Percentiles rank a stretch among this genome's conserved stretches.
Conservation (phyloP, 2,329 filamentous ascomycete species). For the Trichophyton schoenleinii region DNA sequence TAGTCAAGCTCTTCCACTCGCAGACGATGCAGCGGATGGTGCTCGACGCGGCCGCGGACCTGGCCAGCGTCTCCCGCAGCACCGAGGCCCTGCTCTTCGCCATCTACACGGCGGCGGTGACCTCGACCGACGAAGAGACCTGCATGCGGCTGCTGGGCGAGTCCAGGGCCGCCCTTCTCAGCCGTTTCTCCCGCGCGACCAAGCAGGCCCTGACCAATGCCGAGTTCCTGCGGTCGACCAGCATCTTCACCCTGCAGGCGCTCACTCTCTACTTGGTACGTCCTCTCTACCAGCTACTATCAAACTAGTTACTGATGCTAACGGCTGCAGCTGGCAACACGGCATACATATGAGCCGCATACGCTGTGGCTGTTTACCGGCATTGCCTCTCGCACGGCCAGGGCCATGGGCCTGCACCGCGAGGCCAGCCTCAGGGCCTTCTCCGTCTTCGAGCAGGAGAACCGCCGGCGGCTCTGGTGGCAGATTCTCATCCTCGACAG, state of each 20-base stretch:
- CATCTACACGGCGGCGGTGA: slow-evolving; percentile 45
- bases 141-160: slow-evolving; percentile 20
- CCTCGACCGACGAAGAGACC: slow-evolving; percentile 32
- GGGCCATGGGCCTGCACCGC: slow-evolving; percentile 33
- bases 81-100: slow-evolving; percentile 45
- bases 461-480: slow-evolving; percentile 33
- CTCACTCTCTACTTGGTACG: slow-evolving; percentile 45
- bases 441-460: slow-evolving; percentile 30
- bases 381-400: slow-evolving; percentile 10
- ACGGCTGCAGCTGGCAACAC: slow-evolving; percentile 7
- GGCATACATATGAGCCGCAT: slow-evolving; percentile 16
- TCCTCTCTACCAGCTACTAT: neutral
- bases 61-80: slow-evolving; percentile 35
- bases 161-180: slow-evolving; percentile 29
- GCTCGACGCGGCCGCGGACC: slow-evolving; percentile 32
- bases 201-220: slow-evolving; percentile 44
- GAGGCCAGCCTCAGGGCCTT: slow-evolving; percentile 14
- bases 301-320: neutral
- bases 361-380: slow-evolving; percentile 14
- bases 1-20: slow-evolving; percentile 44
- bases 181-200: slow-evolving; percentile 43
- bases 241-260: slow-evolving; percentile 40
- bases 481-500: slow-evolving; percentile 29
- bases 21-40: slow-evolving; percentile 39
- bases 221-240: slow-evolving; percentile 29